Evolutionary conservation across 2,329 filamentous ascomycete genomes (phyloP).

Genomic region (Hyphodiscus sp.): DNA sequence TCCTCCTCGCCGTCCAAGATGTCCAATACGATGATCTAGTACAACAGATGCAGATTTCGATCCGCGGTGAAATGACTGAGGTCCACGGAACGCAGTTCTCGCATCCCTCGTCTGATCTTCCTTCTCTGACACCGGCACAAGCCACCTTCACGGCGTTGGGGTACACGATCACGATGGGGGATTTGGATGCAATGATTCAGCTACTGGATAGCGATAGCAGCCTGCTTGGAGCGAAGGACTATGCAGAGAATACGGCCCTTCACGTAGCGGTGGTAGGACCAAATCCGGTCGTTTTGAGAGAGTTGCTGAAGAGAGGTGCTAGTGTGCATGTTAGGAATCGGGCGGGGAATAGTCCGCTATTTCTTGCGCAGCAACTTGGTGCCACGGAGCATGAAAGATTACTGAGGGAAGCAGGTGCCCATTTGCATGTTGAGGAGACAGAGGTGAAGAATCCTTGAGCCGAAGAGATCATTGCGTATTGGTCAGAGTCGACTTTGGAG

Average conservation of each 20-base stretch:
- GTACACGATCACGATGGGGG: slow-evolving; percentile 55
- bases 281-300: slow-evolving; percentile 47
- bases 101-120: slow-evolving; percentile 36
- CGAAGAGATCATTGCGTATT: not conserved
- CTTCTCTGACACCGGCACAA: slow-evolving; percentile 39
- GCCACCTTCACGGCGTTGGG: slow-evolving; percentile 53
- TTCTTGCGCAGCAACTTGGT: slow-evolving; percentile 53
- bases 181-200: slow-evolving; percentile 36
- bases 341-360: slow-evolving; percentile 60
- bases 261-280: slow-evolving; percentile 37
- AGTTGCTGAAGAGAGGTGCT: slow-evolving; percentile 54
- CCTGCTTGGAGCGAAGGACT: slow-evolving; percentile 31
- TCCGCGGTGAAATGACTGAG: slow-evolving; percentile 61
- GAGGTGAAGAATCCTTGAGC: slow-evolving; percentile 13
- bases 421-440: slow-evolving; percentile 48
- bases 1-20: slow-evolving; percentile 52
- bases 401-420: slow-evolving; percentile 52
- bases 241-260: slow-evolving; percentile 34
- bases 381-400: slow-evolving; percentile 47
- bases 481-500: too few relatives aligned
- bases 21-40: slow-evolving; percentile 52
- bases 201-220: slow-evolving; percentile 27
- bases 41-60: slow-evolving; percentile 52
- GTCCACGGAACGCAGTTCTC: slow-evolving; percentile 39
- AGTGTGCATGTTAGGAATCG: slow-evolving; percentile 61